Evolutionary conservation across 192 early-diverging fungal genomes (phyloP).

Genomic region (Dissophora globulifera): DNA sequence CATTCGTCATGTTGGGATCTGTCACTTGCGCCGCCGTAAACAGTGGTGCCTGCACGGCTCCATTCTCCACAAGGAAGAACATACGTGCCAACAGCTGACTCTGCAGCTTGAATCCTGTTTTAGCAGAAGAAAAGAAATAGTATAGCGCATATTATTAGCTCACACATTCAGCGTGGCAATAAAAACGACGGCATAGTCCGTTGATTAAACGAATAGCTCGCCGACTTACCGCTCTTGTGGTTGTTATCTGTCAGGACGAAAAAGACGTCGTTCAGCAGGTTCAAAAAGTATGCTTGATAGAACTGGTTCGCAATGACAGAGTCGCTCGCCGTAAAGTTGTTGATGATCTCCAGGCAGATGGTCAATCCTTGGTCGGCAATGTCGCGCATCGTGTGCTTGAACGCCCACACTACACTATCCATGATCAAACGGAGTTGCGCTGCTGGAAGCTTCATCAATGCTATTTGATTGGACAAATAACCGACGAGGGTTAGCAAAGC

Average conservation of each 20-base stretch:
- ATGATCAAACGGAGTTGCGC: conserved; percentile 92
- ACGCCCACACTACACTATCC: conserved; percentile 97
- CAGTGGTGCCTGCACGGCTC: conserved; percentile 87
- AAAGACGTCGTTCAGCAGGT: conserved; percentile 94
- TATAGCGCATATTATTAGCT: conserved; percentile 5
- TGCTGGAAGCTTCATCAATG: conserved; percentile 82
- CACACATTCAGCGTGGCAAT: no score
- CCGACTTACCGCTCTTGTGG: conserved; percentile 89
- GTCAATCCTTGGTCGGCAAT: conserved; percentile 92
- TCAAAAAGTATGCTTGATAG: conserved; percentile 92
- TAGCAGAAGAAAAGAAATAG: background rate
- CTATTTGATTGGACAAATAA: conserved; percentile 54
- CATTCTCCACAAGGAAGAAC: conserved; percentile 86
- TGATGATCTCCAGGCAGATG: conserved; percentile 89
- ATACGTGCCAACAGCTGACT: conserved; percentile 90
- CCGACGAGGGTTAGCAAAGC: no score
- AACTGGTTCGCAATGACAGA: conserved; percentile 82
- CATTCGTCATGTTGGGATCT: conserved; percentile 85
- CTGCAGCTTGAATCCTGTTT: conserved; percentile 90
- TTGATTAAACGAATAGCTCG: background rate
- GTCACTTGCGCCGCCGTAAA: conserved; percentile 77
- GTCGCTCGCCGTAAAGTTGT: conserved; percentile 85
- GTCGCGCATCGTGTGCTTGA: conserved; percentile 99
- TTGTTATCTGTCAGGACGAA: conserved; percentile 96
- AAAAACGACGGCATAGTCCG: background rate